A percentile compares a stretch with the other conserved stretches of the same genome.
These are phyloP conservation scores for Polytolypa hystricis DNA, from an alignment of 2,329 filamentous ascomycete genomes.

Conservation along the genomic window DNA sequence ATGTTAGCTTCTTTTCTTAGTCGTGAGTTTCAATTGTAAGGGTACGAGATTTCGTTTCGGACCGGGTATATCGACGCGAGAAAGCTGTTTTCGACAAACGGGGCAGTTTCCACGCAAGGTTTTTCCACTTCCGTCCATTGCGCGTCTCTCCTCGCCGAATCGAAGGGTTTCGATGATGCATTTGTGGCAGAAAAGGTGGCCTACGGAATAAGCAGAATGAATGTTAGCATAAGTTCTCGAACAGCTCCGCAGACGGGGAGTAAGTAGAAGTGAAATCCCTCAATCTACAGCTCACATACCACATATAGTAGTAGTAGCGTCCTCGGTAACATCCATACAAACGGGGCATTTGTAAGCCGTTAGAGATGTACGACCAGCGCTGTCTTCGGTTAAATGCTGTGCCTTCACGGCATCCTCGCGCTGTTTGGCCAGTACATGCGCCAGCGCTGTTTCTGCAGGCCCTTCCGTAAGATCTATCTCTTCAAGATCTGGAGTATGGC, in stretches of 20 bases:
- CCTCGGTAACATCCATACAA: slow-evolving; percentile 51
- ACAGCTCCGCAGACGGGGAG: too few species aligned
- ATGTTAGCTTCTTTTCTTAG: slow-evolving; percentile 15
- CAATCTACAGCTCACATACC: slow-evolving; percentile 42
- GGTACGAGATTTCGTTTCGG: slow-evolving; percentile 27
- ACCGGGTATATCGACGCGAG: slow-evolving; percentile 26
- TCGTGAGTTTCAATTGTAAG: slow-evolving; percentile 27
- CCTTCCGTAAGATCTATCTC: slow-evolving; percentile 41
- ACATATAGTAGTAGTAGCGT: slow-evolving; percentile 50
- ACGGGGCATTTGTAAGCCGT: slow-evolving; percentile 48
- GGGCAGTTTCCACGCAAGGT: slow-evolving; percentile 31
- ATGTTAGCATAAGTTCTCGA: too few species aligned
- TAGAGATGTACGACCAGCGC: slow-evolving; percentile 26
- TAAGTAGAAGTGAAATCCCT: too few species aligned
- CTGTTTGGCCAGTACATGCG: slow-evolving; percentile 41
- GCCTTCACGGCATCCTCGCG: slow-evolving; percentile 40
- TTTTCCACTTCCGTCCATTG: slow-evolving; percentile 24
- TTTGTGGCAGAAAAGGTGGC: slow-evolving; percentile 54
- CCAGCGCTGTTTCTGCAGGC: slow-evolving; percentile 30
- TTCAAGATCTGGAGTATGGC: slow-evolving; percentile 24
- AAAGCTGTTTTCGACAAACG: slow-evolving; percentile 33
- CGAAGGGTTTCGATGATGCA: slow-evolving; percentile 52
- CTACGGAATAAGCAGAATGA: slow-evolving; percentile 21
- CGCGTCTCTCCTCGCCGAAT: slow-evolving; percentile 40
- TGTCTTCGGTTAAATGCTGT: slow-evolving; percentile 21